phyloP scores from a whole-genome alignment of 2,329 filamentous ascomycete species.

The Leptosphaerulina australis region DNA sequence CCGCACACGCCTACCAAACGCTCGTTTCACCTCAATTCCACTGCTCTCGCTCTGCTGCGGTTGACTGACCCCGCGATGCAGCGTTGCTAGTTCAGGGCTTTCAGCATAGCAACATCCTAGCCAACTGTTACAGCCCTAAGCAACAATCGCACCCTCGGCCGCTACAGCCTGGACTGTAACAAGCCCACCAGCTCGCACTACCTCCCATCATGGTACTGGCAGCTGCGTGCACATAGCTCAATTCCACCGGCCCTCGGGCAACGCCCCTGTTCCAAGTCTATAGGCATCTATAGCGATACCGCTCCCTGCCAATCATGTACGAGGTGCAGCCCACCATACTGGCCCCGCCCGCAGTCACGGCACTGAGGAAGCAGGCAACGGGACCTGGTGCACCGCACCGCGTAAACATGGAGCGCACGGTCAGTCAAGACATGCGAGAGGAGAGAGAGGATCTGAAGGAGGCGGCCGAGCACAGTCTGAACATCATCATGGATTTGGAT shows the following conservation, averaged over 20 bases:
- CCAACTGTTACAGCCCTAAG: constrained; percentile 9
- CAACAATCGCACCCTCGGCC: constrained; percentile 12
- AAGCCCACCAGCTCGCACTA: neutral
- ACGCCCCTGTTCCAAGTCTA: constrained; percentile 23
- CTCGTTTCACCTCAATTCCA: constrained; percentile 17
- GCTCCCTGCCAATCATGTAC: constrained; percentile 31
- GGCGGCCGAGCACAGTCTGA: constrained; percentile 93
- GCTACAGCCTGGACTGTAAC: constrained; percentile 3
- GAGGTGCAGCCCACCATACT: constrained; percentile 42
- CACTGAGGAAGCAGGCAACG: constrained; percentile 51
- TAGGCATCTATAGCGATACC: neutral
- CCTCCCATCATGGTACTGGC: constrained; percentile 43
- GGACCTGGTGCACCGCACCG: constrained; percentile 30
- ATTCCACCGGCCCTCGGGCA: constrained; percentile 39
- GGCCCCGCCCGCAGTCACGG: constrained; percentile 52
- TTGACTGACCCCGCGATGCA: constrained; percentile 32
- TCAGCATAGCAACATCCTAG: constrained; percentile 17
- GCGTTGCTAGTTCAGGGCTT: constrained; percentile 3
- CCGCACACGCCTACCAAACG: neutral
- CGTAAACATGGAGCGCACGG: constrained; percentile 63
- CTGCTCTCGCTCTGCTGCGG: constrained; percentile 29
- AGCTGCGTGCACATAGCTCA: constrained; percentile 37
- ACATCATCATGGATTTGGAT: constrained; percentile 93
- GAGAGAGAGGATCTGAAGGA: constrained; percentile 93
- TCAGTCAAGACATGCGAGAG: constrained; percentile 89